phyloP scores from a whole-genome alignment of 495 filamentous ascomycete genomes.

The Evansstolkia leycettana region DNA sequence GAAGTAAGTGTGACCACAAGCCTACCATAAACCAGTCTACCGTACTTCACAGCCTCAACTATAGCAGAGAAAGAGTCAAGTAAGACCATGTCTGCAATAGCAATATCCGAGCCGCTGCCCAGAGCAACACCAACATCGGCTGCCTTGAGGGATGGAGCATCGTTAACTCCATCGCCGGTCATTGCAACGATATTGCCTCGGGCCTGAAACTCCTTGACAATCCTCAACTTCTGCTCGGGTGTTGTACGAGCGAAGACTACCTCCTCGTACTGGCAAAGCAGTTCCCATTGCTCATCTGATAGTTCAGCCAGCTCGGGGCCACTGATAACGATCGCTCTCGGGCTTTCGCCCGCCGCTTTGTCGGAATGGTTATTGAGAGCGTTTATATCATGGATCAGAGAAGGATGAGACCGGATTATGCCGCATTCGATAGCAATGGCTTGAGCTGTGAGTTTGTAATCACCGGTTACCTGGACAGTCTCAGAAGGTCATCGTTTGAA shows the following conservation, averaged over 20 bases:
- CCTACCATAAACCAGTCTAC: conserved; percentile 32
- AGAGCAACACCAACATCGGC: conserved; percentile 83
- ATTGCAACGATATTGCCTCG: conserved; percentile 59
- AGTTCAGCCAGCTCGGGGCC: background rate
- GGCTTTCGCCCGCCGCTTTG: conserved; percentile 33
- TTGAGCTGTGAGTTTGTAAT: conserved; percentile 52
- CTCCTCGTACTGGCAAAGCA: background rate
- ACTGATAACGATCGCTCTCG: conserved; percentile 15
- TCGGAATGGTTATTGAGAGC: background rate
- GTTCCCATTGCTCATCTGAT: background rate
- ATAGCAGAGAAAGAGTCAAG: conserved; percentile 54
- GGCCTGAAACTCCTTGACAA: conserved; percentile 65
- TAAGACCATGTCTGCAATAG: conserved; percentile 60
- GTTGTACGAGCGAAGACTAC: conserved; percentile 61
- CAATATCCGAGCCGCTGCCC: conserved; percentile 70
- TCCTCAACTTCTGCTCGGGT: conserved; percentile 63
- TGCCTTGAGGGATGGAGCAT: conserved; percentile 66
- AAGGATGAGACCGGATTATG: conserved; percentile 35
- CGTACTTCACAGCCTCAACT: conserved; percentile 53
- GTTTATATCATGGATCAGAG: background rate
- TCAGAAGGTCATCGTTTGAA: conserved; percentile 51
- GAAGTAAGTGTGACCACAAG: no score
- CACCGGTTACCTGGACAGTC: conserved; percentile 67
- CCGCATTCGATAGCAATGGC: conserved; percentile 57
- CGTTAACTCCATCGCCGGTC: conserved; percentile 87